phyloP scores from a whole-genome alignment of 1,284 basidiomycete species.

The Malassezia restricta region DNA sequence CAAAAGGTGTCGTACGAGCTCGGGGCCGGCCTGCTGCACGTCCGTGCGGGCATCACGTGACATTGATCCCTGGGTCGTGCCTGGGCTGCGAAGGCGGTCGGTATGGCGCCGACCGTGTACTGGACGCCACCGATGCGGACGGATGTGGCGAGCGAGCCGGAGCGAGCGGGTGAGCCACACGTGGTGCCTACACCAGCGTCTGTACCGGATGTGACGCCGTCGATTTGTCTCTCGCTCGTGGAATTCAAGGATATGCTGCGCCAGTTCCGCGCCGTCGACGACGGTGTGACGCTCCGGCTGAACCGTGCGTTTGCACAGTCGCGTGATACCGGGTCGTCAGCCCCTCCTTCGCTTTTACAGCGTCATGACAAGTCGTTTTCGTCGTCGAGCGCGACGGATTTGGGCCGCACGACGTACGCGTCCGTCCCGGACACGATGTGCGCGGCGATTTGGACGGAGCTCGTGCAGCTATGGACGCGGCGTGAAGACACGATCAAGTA shows the following conservation, averaged over 20 bases:
- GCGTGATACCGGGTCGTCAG: conserved; percentile 23
- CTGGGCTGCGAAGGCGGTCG: not conserved
- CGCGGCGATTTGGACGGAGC: conserved; percentile 27
- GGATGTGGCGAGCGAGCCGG: not conserved
- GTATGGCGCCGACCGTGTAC: conserved; percentile 10
- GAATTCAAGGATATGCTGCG: conserved; percentile 35
- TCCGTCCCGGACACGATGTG: conserved; percentile 19
- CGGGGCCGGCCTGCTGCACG: not conserved
- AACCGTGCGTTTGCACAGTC: conserved; percentile 31
- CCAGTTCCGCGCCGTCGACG: conserved; percentile 37
- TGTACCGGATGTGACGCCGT: conserved; percentile 24
- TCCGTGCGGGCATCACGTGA: conserved; percentile 8
- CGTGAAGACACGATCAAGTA: conserved; percentile 32
- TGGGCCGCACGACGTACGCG: conserved; percentile 33
- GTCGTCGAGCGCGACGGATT: conserved; percentile 19
- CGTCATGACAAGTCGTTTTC: conserved; percentile 9
- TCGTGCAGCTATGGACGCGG: conserved; percentile 32
- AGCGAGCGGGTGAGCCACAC: not conserved
- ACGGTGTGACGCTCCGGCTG: conserved; percentile 31
- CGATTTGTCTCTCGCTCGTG: conserved; percentile 24
- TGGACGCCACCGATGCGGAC: conserved; percentile 11
- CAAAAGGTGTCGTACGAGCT: conserved; percentile 3
- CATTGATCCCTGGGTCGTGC: not conserved
- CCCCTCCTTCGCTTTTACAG: conserved; percentile 28
- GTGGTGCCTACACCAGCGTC: conserved; percentile 14